These are phyloP conservation scores for Coleophoma eucalyptorum DNA, from an alignment of 2,329 filamentous ascomycete genomes.

Conservation along the genomic window DNA sequence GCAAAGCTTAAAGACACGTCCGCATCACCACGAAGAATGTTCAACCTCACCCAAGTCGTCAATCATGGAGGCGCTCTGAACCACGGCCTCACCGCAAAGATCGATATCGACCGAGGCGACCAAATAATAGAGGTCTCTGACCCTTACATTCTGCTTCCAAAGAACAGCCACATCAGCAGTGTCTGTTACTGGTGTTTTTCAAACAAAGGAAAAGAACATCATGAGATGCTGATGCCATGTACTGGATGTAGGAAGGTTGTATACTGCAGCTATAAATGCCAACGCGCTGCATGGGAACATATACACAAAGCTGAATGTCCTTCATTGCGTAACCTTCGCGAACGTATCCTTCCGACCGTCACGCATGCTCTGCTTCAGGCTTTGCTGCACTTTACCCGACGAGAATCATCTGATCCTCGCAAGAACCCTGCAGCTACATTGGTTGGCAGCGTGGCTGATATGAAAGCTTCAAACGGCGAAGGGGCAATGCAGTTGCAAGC, in stretches of 20 bases:
- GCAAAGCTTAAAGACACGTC: no score
- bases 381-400: not conserved
- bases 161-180: not conserved
- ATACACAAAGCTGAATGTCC: not conserved
- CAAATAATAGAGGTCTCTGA: not conserved
- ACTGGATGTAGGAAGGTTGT: not conserved
- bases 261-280: not conserved
- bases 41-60: no score
- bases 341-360: not conserved
- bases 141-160: not conserved
- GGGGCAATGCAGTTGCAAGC: not conserved
- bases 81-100: not conserved
- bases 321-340: not conserved
- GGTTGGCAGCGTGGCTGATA: not conserved
- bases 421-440: not conserved
- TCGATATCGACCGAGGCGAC: not conserved
- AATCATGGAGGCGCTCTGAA: no score
- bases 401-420: no score
- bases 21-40: no score
- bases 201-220: not conserved
- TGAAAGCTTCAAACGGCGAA: not conserved
- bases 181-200: not conserved
- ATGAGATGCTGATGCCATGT: not conserved
- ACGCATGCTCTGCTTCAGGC: not conserved
- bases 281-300: not conserved